These are phyloP conservation scores for Tetracladium setigerum DNA, from an alignment of 495 filamentous ascomycete species.

Conservation along the genomic window DNA sequence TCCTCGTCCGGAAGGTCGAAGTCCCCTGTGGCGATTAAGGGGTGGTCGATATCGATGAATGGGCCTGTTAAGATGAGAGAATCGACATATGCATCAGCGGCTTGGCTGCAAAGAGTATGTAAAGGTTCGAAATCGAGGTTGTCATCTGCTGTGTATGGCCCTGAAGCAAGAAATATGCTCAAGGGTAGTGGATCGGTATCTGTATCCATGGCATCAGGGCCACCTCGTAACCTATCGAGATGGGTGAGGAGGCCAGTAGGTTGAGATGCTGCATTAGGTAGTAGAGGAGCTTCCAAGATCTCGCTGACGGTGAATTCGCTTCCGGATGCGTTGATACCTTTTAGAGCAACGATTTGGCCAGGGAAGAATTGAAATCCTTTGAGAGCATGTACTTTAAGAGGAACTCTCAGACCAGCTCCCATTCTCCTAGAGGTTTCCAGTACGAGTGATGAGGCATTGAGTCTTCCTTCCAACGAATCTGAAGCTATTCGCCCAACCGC, in stretches of 20 bases:
- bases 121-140: conserved; percentile 86
- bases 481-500: conserved; percentile 87
- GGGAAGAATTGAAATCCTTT: conserved; percentile 81
- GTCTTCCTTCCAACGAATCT: conserved; percentile 72
- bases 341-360: conserved; percentile 83
- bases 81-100: conserved; percentile 67
- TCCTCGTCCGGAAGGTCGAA: conserved; percentile 78
- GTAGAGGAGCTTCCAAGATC: conserved; percentile 62
- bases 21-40: conserved; percentile 78
- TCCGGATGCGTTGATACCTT: conserved; percentile 80
- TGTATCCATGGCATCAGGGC: conserved; percentile 49
- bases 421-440: conserved; percentile 82
- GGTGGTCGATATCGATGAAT: conserved; percentile 87
- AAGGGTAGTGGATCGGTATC: conserved; percentile 53
- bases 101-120: conserved; percentile 68
- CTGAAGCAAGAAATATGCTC: conserved; percentile 68
- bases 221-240: conserved; percentile 55
- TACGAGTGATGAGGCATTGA: conserved; percentile 76
- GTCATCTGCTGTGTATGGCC: conserved; percentile 86
- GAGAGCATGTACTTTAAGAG: conserved; percentile 65
- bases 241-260: conserved; percentile 51
- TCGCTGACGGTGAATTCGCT: conserved; percentile 75
- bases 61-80: conserved; percentile 77
- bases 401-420: conserved; percentile 73
- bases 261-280: conserved; percentile 60